Conservation (phyloP, 2,329 filamentous ascomycete genomes). For the Pseudopithomyces maydicus region DNA sequence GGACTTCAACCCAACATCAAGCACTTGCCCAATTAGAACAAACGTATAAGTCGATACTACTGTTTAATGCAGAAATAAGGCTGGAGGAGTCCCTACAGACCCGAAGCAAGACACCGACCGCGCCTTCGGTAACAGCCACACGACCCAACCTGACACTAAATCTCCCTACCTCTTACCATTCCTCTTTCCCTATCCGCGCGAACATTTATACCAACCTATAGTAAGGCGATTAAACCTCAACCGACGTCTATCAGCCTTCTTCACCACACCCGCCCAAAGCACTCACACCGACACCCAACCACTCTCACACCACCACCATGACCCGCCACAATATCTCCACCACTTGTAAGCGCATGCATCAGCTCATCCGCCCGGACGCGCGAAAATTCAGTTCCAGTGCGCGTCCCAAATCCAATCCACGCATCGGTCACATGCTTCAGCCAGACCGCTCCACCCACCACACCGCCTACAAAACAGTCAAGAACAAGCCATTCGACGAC, state of each 20-base stretch:
- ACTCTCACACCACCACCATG: neutral
- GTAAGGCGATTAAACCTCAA: neutral
- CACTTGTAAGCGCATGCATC: neutral
- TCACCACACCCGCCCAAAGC: neutral
- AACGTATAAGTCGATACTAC: too few relatives aligned
- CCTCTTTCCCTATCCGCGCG: neutral
- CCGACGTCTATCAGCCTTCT: neutral
- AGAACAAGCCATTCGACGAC: constrained; percentile 6
- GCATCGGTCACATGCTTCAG: constrained; percentile 2
- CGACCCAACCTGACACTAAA: neutral
- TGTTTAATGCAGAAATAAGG: too few relatives aligned
- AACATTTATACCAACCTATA: neutral
- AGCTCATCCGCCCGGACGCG: neutral
- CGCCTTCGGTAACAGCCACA: constrained; percentile 1
- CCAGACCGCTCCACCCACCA: constrained; percentile 1
- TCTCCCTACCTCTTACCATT: neutral
- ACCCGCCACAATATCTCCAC: constrained; percentile 1
- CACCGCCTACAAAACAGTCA: constrained; percentile 6
- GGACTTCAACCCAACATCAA: too few relatives aligned
- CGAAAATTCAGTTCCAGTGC: neutral
- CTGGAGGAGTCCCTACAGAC: too few relatives aligned
- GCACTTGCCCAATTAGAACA: too few relatives aligned
- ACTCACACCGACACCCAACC: neutral
- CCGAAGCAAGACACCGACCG: neutral
- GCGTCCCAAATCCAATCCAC: neutral